phyloP scores from a whole-genome alignment of 2,329 filamentous ascomycete species.

The Neonectria neomacrospora region DNA sequence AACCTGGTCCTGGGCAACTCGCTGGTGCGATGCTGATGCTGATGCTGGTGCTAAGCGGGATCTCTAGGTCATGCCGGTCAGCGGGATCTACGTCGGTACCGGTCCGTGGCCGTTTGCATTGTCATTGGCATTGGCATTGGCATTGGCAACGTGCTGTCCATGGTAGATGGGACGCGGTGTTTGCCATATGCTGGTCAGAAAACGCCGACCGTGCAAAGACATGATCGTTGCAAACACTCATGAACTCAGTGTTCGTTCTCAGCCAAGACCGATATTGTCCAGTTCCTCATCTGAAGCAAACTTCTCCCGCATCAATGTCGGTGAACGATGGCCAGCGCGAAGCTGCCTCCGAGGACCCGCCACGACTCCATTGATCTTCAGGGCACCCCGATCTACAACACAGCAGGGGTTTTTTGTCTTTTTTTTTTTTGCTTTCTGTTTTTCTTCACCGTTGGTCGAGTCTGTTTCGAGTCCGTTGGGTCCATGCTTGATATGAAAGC shows the following conservation, averaged over 20 bases:
- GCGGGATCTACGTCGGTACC: conserved; percentile 26
- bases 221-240: background rate
- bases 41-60: conserved; percentile 5
- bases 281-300: conserved; percentile 5
- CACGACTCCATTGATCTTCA: conserved; percentile 19
- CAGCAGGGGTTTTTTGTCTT: too few species aligned
- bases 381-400: conserved; percentile 17
- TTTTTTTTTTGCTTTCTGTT: background rate
- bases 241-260: background rate
- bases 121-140: conserved; percentile 3
- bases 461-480: background rate
- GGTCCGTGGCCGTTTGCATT: conserved; percentile 15
- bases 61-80: conserved; percentile 19
- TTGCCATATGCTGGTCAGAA: conserved; percentile 21
- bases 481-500: conserved; percentile 9
- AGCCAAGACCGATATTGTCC: conserved; percentile 5
- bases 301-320: conserved; percentile 15
- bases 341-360: conserved; percentile 21
- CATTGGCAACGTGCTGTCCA: conserved; percentile 3
- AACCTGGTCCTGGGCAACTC: conserved; percentile 29
- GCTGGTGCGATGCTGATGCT: background rate
- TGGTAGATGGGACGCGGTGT: background rate
- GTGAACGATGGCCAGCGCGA: conserved; percentile 17
- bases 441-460: conserved; percentile 12
- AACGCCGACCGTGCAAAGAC: conserved; percentile 11